Conservation (phyloP, 257 asterid genomes). For the Prunella vulgaris region DNA sequence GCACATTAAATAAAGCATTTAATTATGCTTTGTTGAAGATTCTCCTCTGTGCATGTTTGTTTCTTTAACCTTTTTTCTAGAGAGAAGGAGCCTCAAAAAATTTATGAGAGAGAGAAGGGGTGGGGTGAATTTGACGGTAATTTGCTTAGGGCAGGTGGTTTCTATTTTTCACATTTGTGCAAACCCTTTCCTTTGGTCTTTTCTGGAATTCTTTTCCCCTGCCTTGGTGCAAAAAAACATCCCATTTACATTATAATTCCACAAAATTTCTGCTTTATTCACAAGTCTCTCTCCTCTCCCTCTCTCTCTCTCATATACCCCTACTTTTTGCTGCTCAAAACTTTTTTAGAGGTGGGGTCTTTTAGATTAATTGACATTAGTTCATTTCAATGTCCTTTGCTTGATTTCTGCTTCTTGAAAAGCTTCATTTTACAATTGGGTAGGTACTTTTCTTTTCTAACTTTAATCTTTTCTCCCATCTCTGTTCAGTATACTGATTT, state of each 20-base stretch:
- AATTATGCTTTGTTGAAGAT: slow-evolving; percentile 19
- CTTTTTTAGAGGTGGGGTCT: slow-evolving; percentile 38
- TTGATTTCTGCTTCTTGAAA: slow-evolving; percentile 28
- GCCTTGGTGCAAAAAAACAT: slow-evolving; percentile 24
- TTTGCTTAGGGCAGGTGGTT: slow-evolving; percentile 19
- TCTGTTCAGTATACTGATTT: slow-evolving; percentile 13
- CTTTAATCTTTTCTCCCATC: background rate
- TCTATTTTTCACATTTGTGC: slow-evolving; percentile 14
- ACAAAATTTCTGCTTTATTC: slow-evolving; percentile 18
- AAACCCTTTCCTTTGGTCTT: slow-evolving; percentile 14
- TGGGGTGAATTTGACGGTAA: background rate
- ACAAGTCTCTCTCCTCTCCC: background rate
- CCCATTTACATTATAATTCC: background rate
- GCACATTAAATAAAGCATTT: slow-evolving; percentile 24
- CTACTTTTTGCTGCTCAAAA: slow-evolving; percentile 6
- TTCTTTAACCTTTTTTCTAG: slow-evolving; percentile 4
- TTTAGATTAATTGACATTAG: slow-evolving; percentile 27
- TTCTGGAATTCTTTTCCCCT: slow-evolving; percentile 11
- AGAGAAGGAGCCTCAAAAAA: background rate
- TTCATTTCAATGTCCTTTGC: slow-evolving; percentile 29
- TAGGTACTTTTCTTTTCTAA: slow-evolving; percentile 8
- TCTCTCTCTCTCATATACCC: background rate
- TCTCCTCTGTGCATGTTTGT: slow-evolving; percentile 19
- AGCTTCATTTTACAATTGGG: slow-evolving; percentile 37
- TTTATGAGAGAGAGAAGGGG: background rate